phyloP scores from a whole-genome alignment of 2,329 filamentous ascomycete species.

The Aureobasidium sp. region DNA sequence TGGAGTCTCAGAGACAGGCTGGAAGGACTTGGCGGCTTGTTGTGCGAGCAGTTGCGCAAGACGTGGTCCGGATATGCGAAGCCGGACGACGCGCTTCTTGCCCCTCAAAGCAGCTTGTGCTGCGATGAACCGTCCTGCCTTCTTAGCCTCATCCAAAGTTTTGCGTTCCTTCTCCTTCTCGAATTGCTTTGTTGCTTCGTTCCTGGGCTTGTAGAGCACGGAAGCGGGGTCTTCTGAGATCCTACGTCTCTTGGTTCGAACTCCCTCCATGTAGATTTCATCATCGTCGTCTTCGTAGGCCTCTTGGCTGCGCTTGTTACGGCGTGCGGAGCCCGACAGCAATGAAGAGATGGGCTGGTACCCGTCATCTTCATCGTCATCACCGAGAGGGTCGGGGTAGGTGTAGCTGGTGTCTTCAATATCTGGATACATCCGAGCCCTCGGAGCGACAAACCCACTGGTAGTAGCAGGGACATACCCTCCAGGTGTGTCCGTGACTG shows the following conservation, averaged over 20 bases:
- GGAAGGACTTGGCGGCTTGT: conserved; percentile 21
- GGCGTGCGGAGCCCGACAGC: conserved; percentile 17
- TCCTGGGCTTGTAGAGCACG: conserved; percentile 26
- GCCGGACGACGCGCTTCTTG: conserved; percentile 36
- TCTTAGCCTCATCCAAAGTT: conserved; percentile 32
- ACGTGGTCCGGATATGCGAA: conserved; percentile 30
- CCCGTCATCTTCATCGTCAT: conserved; percentile 24
- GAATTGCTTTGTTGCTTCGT: conserved; percentile 38
- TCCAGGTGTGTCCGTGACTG: conserved; percentile 17
- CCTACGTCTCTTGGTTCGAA: conserved; percentile 28
- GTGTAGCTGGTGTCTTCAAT: conserved; percentile 18
- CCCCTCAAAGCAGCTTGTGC: conserved; percentile 38
- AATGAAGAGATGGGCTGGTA: conserved; percentile 8
- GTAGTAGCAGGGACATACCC: conserved; percentile 26
- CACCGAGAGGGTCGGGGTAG: conserved; percentile 23
- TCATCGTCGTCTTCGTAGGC: conserved; percentile 22
- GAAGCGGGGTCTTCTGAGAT: conserved; percentile 21
- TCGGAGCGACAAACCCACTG: conserved; percentile 22
- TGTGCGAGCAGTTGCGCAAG: conserved; percentile 30
- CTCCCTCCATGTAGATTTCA: conserved; percentile 29
- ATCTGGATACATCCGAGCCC: conserved; percentile 26
- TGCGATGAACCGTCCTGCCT: conserved; percentile 38
- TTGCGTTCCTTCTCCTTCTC: conserved; percentile 38
- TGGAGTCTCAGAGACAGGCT: not conserved
- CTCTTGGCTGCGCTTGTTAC: conserved; percentile 20